Conservation (phyloP, 768 basidiomycete species). For the Plicaturopsis crispa region DNA sequence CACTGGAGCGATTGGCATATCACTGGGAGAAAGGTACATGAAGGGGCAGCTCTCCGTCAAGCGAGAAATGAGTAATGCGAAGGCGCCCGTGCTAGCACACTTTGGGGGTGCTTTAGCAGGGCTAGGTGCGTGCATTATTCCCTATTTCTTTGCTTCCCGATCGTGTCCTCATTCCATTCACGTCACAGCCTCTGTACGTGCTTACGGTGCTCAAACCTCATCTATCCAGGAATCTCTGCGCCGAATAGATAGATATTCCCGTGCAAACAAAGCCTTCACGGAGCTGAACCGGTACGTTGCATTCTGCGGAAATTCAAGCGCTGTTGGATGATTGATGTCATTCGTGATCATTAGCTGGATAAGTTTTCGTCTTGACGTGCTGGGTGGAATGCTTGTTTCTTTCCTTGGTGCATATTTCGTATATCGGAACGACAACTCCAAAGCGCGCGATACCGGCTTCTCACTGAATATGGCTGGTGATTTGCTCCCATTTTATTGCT, state of each 20-base stretch:
- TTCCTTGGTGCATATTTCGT: slow-evolving; percentile 23
- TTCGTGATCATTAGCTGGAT: too few species aligned
- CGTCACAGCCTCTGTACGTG: slow-evolving; percentile 27
- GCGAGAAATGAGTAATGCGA: slow-evolving; percentile 17
- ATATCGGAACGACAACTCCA: slow-evolving; percentile 14
- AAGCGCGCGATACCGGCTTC: slow-evolving; percentile 14
- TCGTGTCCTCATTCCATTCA: too few species aligned
- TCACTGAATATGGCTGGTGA: slow-evolving; percentile 10
- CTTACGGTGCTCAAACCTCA: slow-evolving; percentile 28
- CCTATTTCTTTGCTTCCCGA: not conserved
- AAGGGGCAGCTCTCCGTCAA: slow-evolving; percentile 31
- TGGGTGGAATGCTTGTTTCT: slow-evolving; percentile 32
- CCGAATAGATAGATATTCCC: slow-evolving; percentile 26
- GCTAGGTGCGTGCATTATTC: slow-evolving; percentile 7
- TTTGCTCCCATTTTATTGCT: too few species aligned
- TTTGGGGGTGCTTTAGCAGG: slow-evolving; percentile 10
- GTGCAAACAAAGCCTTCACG: slow-evolving; percentile 19
- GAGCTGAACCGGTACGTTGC: slow-evolving; percentile 20
- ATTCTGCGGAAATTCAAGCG: too few species aligned
- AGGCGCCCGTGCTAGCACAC: slow-evolving; percentile 11
- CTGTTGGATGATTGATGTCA: too few species aligned
- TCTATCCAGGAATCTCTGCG: slow-evolving; percentile 20
- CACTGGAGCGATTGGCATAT: slow-evolving; percentile 19
- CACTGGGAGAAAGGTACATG: slow-evolving; percentile 32
- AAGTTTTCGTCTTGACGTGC: slow-evolving; percentile 28